Conservation (phyloP, 371 early-diverging fungal genomes). For the Mortierella sp. region DNA sequence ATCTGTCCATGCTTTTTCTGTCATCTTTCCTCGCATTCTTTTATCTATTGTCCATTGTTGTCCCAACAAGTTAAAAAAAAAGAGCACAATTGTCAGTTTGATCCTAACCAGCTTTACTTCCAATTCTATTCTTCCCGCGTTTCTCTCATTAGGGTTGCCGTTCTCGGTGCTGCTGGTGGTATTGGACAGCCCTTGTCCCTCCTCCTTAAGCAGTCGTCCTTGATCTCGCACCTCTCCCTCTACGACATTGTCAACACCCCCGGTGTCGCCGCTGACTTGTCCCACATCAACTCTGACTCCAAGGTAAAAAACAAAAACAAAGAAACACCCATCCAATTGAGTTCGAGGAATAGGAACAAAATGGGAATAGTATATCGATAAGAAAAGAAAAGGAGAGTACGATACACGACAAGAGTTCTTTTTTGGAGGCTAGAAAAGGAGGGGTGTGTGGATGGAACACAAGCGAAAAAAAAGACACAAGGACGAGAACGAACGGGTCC, state of each 20-base stretch:
- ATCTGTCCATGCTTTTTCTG: neutral
- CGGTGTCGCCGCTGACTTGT: constrained; percentile 97
- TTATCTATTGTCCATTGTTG: neutral
- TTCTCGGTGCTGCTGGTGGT: constrained; percentile 93
- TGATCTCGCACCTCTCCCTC: constrained; percentile 89
- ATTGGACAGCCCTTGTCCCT: constrained; percentile 94
- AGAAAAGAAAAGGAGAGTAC: neutral
- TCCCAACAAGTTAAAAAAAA: neutral
- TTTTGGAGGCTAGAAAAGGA: neutral
- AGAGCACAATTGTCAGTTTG: too few species aligned
- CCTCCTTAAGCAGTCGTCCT: constrained; percentile 85
- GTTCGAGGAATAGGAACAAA: neutral
- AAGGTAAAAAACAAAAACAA: constrained; percentile 63
- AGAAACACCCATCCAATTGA: neutral
- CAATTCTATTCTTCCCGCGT: neutral
- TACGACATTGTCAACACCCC: constrained; percentile 98
- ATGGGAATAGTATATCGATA: neutral
- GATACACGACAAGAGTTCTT: neutral
- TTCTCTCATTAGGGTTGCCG: constrained; percentile 77
- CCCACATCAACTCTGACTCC: constrained; percentile 96
- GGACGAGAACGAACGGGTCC: neutral
- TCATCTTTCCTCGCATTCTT: neutral
- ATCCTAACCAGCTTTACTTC: neutral
- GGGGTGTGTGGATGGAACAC: neutral
- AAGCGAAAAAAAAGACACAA: neutral